Percentiles rank a stretch among this genome's conserved stretches.
Conservation (phyloP, 352 stramenopile species). For the Phytopythium litorale region DNA sequence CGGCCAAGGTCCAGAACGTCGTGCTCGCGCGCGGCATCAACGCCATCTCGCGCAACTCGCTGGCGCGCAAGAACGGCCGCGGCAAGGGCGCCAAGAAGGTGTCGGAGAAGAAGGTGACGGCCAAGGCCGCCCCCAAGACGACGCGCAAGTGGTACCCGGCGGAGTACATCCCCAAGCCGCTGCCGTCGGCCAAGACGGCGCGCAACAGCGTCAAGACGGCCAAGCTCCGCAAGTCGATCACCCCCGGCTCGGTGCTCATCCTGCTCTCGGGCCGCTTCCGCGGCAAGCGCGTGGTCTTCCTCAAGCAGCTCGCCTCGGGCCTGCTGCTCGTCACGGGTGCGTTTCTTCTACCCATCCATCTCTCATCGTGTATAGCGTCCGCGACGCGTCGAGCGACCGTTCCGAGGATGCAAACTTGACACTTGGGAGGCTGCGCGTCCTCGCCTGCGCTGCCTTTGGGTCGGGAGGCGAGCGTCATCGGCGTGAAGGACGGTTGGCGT, state of each 20-base stretch:
- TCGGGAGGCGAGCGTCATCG: background rate
- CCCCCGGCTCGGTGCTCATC: constrained; percentile 96
- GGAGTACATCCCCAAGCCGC: constrained; percentile 59
- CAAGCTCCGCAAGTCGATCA: constrained; percentile 95
- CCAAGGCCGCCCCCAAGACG: constrained; percentile 34
- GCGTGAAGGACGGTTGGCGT: background rate
- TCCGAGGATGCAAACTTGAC: constrained; percentile 76
- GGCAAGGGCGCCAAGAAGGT: constrained; percentile 59
- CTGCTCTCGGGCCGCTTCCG: constrained; percentile 96
- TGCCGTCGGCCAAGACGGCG: constrained; percentile 64
- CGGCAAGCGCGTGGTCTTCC: constrained; percentile 97
- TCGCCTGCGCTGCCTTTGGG: background rate
- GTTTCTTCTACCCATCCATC: constrained; percentile 9
- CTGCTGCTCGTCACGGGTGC: constrained; percentile 95
- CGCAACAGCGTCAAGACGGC: constrained; percentile 84
- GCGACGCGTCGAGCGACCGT: constrained; percentile 9
- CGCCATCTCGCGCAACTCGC: constrained; percentile 65
- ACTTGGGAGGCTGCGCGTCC: constrained; percentile 33
- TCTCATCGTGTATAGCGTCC: background rate
- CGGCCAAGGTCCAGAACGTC: constrained; percentile 62
- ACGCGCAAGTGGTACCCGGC: constrained; percentile 73
- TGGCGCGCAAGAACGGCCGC: constrained; percentile 58
- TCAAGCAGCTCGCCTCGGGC: constrained; percentile 97
- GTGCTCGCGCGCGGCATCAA: constrained; percentile 76
- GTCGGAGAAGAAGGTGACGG: constrained; percentile 56